Evolutionary conservation across 139 green algal species (phyloP).

Genomic region (Micractinium conductrix): DNA sequence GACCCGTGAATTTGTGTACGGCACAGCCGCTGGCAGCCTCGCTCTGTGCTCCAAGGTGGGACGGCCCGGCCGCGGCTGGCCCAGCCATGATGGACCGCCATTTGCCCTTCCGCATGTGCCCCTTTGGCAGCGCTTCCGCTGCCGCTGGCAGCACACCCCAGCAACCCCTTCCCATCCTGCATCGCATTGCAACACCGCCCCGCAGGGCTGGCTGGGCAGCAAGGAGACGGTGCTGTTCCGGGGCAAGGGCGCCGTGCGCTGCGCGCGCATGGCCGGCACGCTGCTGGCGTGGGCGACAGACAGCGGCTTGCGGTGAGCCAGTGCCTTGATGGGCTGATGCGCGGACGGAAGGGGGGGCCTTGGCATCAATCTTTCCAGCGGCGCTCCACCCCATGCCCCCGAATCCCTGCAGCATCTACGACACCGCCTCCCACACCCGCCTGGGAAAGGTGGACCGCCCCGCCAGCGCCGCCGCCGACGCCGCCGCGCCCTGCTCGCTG

Average conservation of each 20-base stretch:
- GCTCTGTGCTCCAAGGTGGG: conserved; percentile 75
- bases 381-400: neutral
- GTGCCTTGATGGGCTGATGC: neutral
- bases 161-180: neutral
- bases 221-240: conserved; percentile 78
- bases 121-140: too few relatives aligned
- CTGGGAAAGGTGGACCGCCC: conserved; percentile 43
- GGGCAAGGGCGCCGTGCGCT: conserved; percentile 73
- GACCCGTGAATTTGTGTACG: conserved; percentile 82
- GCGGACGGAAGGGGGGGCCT: neutral
- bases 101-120: too few relatives aligned
- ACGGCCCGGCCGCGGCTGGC: too few relatives aligned
- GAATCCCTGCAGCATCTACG: conserved; percentile 72
- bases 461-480: neutral
- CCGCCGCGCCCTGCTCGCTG: conserved; percentile 42
- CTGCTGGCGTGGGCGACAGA: conserved; percentile 92
- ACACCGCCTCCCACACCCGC: conserved; percentile 61
- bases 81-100: too few relatives aligned
- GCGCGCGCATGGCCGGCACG: conserved; percentile 71
- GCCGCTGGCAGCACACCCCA: too few relatives aligned
- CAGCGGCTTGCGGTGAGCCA: conserved; percentile 62
- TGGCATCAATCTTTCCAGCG: neutral
- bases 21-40: conserved; percentile 71
- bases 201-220: conserved; percentile 88
- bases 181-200: too few relatives aligned